Evolutionary conservation across 176 grass and related monocot genomes (phyloP), one percentile per base, ranked within the genome.

Genomic region (Aegilops longissima): DNA sequence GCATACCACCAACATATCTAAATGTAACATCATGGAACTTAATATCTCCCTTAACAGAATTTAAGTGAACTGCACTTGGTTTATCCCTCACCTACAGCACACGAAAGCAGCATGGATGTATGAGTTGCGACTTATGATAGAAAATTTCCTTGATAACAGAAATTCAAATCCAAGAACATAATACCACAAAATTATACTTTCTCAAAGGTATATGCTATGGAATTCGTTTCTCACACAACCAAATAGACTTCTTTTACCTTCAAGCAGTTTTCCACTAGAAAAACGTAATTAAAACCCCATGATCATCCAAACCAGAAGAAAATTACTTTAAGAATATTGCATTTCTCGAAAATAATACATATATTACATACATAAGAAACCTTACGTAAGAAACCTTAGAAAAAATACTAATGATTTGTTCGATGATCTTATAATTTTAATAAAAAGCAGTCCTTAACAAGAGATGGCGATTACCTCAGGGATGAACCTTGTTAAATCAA

Each of bases 11-110:
- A 79, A 6, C 71, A 86, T 94, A 97, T 86, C 71, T 75, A 82
- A 97, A 97, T 80, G 85, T 92, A 86, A 97, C 92, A 73, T 88
- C 80, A 82, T 86, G 85, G 51, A 97, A 94, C 76, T 89, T 94
- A 80, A 97, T 90, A 61, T 94, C 92, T 14, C 94, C 94, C 16
- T 61, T 76, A 39, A 94, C 86, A 78, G 61, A 84, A 67, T 82
- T 76, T 79, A 97, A 76, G 78, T 94, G 70, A 85, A 90, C 8
- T 21, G 87, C 92, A 78, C 27, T 54, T 51, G 82, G 35, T 77
- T 94, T 94, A 83, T 94, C 94, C 70, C 69, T 88, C 68, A 92
- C 89, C 94, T 93, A 89, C 38, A 61, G 31, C 18, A 51, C 18
- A 71, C 11, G 21, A 83, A 61, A 73, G 34, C 31, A 35, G 64